phyloP scores from a whole-genome alignment of 331 rosid genomes.

The Malus hybrid region DNA sequence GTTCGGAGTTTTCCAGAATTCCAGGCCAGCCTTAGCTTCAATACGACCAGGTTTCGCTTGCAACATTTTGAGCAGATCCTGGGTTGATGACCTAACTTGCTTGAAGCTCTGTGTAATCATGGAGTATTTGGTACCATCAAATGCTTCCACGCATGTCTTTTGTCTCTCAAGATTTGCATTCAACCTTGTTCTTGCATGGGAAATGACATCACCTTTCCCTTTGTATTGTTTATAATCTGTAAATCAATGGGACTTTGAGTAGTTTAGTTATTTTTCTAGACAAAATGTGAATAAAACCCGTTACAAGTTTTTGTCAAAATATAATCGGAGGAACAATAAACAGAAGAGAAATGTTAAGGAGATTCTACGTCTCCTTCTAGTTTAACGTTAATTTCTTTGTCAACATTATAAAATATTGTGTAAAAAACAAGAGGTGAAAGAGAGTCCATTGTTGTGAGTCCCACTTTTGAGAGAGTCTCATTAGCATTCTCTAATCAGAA shows the following conservation, averaged over 20 bases:
- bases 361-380: too few relatives aligned
- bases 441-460: too few relatives aligned
- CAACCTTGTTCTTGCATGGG: constrained; percentile 2
- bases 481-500: too few relatives aligned
- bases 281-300: too few relatives aligned
- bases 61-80: neutral
- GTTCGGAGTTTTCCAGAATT: neutral
- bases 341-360: too few relatives aligned
- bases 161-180: neutral
- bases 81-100: neutral
- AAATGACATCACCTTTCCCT: neutral
- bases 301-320: too few relatives aligned
- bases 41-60: neutral
- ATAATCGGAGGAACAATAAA: too few relatives aligned
- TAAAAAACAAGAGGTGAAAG: too few relatives aligned
- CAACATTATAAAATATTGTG: too few relatives aligned
- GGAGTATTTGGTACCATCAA: neutral
- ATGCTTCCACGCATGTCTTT: neutral
- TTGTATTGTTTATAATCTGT: neutral
- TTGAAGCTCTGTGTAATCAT: neutral
- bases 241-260: neutral
- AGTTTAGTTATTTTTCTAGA: too few relatives aligned
- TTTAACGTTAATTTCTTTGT: too few relatives aligned
- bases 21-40: neutral
- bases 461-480: too few relatives aligned